A percentile compares a stretch with the other conserved stretches of the same genome.
Conservation (phyloP, 768 basidiomycete species). For the Calvatia gigantea region DNA sequence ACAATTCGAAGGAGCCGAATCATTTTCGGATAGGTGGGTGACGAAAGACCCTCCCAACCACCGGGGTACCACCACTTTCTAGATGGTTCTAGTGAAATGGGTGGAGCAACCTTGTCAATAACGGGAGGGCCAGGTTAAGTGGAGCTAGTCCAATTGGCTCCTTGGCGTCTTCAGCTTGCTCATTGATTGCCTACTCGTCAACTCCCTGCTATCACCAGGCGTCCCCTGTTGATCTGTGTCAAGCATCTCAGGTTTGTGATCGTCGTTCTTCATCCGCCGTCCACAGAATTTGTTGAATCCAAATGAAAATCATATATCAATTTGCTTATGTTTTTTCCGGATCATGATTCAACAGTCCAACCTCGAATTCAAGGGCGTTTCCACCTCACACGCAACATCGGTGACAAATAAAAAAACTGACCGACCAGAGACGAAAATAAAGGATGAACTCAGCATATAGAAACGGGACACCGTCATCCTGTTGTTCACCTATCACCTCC, state of each 20-base stretch:
- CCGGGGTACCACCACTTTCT: background rate
- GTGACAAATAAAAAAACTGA: background rate
- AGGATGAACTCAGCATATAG: constrained; percentile 1
- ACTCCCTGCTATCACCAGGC: background rate
- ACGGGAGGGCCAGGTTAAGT: background rate
- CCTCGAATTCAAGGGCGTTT: background rate
- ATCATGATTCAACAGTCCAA: background rate
- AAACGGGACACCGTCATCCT: background rate
- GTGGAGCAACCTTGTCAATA: background rate
- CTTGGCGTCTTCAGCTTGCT: too few species aligned
- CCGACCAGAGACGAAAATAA: background rate
- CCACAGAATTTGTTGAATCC: background rate
- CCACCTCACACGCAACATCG: background rate
- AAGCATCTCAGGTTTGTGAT: background rate
- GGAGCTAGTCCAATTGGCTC: too few species aligned
- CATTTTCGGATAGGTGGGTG: background rate
- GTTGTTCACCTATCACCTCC: background rate
- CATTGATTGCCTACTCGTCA: background rate
- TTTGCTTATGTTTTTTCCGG: background rate
- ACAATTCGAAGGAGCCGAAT: background rate
- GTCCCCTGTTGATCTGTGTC: background rate
- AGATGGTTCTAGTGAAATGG: background rate
- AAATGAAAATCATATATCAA: background rate
- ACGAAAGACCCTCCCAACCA: background rate
- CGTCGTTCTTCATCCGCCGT: background rate